Percentiles rank a stretch among this genome's conserved stretches.
Conservation (phyloP, 805 yeast genomes). For the Starmerella etchellsii region DNA sequence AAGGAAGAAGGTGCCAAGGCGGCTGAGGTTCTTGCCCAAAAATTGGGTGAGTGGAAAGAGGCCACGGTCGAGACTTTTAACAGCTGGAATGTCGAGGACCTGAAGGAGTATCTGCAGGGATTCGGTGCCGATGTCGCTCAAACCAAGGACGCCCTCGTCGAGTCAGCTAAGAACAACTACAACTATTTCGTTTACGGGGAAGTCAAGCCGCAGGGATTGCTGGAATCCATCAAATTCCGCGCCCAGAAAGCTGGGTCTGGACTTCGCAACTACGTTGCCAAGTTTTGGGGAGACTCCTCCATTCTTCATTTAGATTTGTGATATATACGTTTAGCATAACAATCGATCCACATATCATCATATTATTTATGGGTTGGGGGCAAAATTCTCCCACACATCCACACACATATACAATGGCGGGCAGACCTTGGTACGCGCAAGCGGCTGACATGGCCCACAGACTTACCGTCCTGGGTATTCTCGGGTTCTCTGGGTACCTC, state of each 20-base stretch:
- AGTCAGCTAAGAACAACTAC: conserved; percentile 19
- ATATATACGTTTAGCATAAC: background rate
- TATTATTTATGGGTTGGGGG: too few species aligned
- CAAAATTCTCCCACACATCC: too few species aligned
- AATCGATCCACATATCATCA: too few species aligned
- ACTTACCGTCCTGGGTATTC: conserved; percentile 51
- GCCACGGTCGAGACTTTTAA: conserved; percentile 30
- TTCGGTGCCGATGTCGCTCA: conserved; percentile 28
- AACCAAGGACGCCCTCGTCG: conserved; percentile 18
- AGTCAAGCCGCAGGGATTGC: conserved; percentile 6
- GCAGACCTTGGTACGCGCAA: conserved; percentile 60
- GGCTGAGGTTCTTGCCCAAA: conserved; percentile 29
- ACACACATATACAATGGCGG: conserved; percentile 11
- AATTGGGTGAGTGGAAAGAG: conserved; percentile 30
- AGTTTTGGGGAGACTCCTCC: background rate
- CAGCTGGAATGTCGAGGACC: conserved; percentile 42
- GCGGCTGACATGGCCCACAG: conserved; percentile 62
- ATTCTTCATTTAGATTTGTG: conserved; percentile 6
- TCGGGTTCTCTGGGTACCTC: conserved; percentile 37
- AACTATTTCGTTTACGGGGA: conserved; percentile 12
- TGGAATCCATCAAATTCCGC: conserved; percentile 1
- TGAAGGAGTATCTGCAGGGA: conserved; percentile 40
- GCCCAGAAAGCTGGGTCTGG: background rate
- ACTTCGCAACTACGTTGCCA: background rate
- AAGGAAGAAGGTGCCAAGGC: conserved; percentile 31